phyloP scores from a whole-genome alignment of 148 eudicot genomes.

The Fagopyrum homotropicum region DNA sequence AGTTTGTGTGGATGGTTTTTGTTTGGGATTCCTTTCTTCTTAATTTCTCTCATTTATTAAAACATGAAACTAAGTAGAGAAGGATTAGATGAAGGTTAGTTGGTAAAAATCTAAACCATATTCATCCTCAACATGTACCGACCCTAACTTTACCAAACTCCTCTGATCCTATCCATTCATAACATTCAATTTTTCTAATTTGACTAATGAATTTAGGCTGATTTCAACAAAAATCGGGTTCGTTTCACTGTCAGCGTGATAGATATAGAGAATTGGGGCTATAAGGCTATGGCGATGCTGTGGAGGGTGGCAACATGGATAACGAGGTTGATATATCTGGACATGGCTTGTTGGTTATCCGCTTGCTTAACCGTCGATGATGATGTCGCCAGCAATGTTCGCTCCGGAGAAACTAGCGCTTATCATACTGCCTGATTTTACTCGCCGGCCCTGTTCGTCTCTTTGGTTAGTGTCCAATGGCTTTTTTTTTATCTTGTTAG shows the following conservation, averaged over 20 bases:
- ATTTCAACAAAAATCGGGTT: neutral
- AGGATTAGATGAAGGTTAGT: too few relatives aligned
- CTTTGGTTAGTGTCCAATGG: too few relatives aligned
- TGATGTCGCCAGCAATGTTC: constrained; percentile 59
- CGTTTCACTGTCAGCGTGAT: neutral
- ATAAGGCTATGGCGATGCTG: constrained; percentile 44
- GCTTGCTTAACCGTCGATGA: constrained; percentile 67
- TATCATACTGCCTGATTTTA: constrained; percentile 44
- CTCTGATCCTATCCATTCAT: too few relatives aligned
- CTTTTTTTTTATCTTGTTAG: too few relatives aligned
- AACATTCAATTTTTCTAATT: too few relatives aligned
- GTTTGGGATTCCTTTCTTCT: too few relatives aligned
- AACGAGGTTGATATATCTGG: constrained; percentile 49
- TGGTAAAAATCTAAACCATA: too few relatives aligned
- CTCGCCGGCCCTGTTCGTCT: neutral
- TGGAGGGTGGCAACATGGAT: constrained; percentile 53
- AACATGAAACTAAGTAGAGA: too few relatives aligned
- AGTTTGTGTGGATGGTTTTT: too few relatives aligned
- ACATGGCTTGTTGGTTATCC: constrained; percentile 52
- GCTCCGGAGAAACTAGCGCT: constrained; percentile 48
- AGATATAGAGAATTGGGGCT: neutral
- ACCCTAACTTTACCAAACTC: too few relatives aligned
- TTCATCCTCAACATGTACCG: too few relatives aligned
- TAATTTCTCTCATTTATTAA: too few relatives aligned
- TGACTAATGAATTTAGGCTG: neutral